phyloP scores from a whole-genome alignment of 495 filamentous ascomycete species.

The Tuber melanosporum region DNA sequence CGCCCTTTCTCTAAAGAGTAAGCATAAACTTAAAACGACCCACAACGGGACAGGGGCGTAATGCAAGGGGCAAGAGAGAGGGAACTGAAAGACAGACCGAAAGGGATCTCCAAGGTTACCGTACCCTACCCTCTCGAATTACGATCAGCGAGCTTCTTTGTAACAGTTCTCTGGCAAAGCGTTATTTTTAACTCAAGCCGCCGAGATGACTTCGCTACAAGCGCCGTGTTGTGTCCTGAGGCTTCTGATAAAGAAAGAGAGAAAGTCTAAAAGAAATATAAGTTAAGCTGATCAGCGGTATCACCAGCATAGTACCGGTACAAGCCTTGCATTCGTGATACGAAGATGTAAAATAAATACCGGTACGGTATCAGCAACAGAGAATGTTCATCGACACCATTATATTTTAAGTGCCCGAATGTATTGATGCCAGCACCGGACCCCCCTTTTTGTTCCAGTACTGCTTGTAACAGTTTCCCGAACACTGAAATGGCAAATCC shows the following conservation, averaged over 20 bases:
- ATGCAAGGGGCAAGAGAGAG: neutral
- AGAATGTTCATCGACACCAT: no score
- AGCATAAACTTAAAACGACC: neutral
- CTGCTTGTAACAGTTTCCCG: neutral
- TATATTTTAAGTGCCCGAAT: neutral
- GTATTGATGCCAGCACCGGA: neutral
- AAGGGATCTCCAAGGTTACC: neutral
- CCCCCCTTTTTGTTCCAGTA: neutral
- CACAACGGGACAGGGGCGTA: neutral
- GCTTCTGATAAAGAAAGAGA: neutral
- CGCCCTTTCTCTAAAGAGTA: neutral
- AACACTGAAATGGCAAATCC: neutral
- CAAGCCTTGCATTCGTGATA: neutral
- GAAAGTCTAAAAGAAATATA: neutral
- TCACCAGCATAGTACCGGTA: neutral
- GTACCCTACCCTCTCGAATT: neutral
- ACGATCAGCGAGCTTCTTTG: neutral
- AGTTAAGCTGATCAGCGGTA: neutral
- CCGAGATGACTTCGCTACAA: neutral
- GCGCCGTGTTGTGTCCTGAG: neutral
- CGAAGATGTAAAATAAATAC: neutral
- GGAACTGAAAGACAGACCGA: neutral
- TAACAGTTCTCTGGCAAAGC: neutral
- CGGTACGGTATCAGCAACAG: neutral
- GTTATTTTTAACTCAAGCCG: neutral